These are phyloP conservation scores for Chalciporus chontae DNA, from an alignment of 768 basidiomycete genomes.

Conservation along the genomic window DNA sequence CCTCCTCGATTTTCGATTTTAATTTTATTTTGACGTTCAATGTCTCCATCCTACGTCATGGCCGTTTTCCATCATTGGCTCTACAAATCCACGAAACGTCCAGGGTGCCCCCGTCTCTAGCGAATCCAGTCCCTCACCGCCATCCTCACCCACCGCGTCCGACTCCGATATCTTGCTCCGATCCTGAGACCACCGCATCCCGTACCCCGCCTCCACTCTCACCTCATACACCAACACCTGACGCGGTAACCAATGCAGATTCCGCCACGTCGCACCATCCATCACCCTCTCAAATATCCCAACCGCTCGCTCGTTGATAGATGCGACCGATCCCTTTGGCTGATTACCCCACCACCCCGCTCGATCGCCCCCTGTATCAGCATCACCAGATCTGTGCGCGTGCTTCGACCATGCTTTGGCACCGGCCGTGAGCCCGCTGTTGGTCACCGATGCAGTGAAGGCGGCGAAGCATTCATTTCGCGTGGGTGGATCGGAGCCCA, in stretches of 20 bases:
- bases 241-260: constrained; percentile 66
- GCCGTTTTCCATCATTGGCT: constrained; percentile 66
- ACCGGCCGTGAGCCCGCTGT: constrained; percentile 51
- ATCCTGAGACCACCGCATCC: constrained; percentile 65
- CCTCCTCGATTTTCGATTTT: not conserved
- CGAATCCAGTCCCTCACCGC: not conserved
- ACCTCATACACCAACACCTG: constrained; percentile 60
- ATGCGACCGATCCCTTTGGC: constrained; percentile 48
- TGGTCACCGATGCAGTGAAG: constrained; percentile 45
- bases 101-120: constrained; percentile 33
- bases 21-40: constrained; percentile 13
- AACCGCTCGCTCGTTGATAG: constrained; percentile 52
- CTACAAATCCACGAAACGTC: constrained; percentile 62
- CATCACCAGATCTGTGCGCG: constrained; percentile 45
- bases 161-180: constrained; percentile 15
- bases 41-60: constrained; percentile 63
- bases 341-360: constrained; percentile 56
- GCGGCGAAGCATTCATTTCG: constrained; percentile 48
- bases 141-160: constrained; percentile 2
- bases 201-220: constrained; percentile 57
- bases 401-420: constrained; percentile 69
- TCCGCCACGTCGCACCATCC: constrained; percentile 53
- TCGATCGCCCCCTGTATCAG: not conserved
- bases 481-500: constrained; percentile 49
- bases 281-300: constrained; percentile 52